Base-by-base conservation (phyloP, 2,329 filamentous ascomycete species). In the Tolypocladium inflatum region DNA sequence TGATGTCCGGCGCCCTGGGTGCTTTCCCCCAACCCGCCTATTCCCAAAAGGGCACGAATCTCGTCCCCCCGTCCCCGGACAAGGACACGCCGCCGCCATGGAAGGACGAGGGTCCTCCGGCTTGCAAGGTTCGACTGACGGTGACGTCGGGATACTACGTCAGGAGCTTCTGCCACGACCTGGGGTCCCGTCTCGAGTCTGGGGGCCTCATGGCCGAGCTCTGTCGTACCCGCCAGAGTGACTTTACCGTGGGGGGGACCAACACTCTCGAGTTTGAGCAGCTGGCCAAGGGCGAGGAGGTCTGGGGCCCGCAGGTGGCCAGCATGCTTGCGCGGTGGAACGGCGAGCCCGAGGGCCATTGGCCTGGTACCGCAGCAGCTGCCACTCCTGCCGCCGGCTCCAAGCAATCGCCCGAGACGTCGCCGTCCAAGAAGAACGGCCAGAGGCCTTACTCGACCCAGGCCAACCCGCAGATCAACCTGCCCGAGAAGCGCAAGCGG, bases 111-210 rank as follows among this genome's bases (percentile, higher is more conserved):
- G 84, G 81, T 0, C 85, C 91, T 1, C 85, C 93, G 1, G 94
- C 93, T 1, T 89, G 84, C 54, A 88, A 84, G 68, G 84, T 99
- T 60, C 86, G 89, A 58, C 91, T 99, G 84, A 96, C 90, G 0
- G 93, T 97, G 55, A 91, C 91, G 2, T 96, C 91, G 0, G 94
- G 94, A 43, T 99, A 97, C 78, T 99, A 99, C 72, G 92, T 99
- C 17, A 88, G 94, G 62, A 95, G 89, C 59, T 85, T 99, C 64
- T 92, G 91, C 66, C 91, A 97, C 70, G 94, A 99, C 67, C 80
- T 99, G 4, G 94, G 93, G 26, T 79, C 86, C 63, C 91, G 90
- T 64, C 80, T 97, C 17, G 85, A 83, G 56, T 96, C 91, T 15
- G 85, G 90, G 30, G 94, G 83, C 39, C 80, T 94, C 63, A 97